Evolutionary conservation across 306 rosid species (phyloP).

Genomic region (Prunus mume): DNA sequence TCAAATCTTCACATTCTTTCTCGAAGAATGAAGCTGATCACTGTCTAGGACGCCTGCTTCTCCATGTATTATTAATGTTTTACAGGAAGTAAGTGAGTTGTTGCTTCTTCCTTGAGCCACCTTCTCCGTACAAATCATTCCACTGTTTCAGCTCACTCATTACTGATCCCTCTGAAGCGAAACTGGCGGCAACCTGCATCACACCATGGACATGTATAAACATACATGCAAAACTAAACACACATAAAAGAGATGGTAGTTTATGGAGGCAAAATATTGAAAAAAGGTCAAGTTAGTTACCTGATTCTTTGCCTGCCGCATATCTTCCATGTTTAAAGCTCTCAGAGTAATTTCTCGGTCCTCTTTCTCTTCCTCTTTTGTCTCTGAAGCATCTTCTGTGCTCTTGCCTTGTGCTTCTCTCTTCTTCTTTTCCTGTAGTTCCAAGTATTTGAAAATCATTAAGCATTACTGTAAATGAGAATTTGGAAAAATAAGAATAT

Average conservation of each 20-base stretch:
- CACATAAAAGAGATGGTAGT: not conserved
- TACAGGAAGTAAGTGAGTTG: conserved; percentile 90
- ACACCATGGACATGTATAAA: conserved; percentile 10
- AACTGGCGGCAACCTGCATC: conserved; percentile 86
- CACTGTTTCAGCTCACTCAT: conserved; percentile 91
- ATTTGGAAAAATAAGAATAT: not conserved
- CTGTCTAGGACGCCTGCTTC: conserved; percentile 13
- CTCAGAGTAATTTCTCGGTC: conserved; percentile 59
- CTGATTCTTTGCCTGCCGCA: conserved; percentile 92
- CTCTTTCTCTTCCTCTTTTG: conserved; percentile 54
- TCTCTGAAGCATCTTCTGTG: conserved; percentile 45
- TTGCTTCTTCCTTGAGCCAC: conserved; percentile 93
- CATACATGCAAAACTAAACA: not conserved
- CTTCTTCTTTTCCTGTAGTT: conserved; percentile 67
- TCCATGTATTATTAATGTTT: not conserved
- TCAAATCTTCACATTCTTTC: conserved; percentile 19
- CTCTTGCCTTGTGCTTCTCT: conserved; percentile 46
- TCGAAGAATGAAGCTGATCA: conserved; percentile 4
- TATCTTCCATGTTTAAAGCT: conserved; percentile 81
- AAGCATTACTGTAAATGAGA: not conserved
- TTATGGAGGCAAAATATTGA: not conserved
- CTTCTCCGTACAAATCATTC: conserved; percentile 91
- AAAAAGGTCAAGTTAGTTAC: conserved; percentile 38
- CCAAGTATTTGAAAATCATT: conserved; percentile 10
- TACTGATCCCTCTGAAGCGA: conserved; percentile 75